Conservation (phyloP, 176 grass and related monocot genomes). For the Oryza longistaminata region DNA sequence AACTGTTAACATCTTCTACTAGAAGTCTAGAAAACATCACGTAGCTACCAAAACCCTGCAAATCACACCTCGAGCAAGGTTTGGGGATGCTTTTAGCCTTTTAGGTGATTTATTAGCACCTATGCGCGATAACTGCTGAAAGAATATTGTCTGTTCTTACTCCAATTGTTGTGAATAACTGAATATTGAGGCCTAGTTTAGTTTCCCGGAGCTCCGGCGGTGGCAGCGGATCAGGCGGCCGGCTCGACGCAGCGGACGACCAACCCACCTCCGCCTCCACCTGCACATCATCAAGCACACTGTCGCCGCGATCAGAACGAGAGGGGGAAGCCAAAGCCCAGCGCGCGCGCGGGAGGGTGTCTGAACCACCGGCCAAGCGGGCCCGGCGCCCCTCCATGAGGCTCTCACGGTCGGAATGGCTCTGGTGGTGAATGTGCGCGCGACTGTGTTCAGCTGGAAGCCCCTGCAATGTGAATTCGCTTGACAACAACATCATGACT, state of each 20-base stretch:
- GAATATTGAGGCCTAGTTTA: no score
- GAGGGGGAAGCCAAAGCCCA: background rate
- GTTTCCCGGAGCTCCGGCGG: no score
- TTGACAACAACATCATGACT: background rate
- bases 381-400: background rate
- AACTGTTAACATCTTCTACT: no score
- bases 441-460: background rate
- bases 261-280: background rate
- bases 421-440: background rate
- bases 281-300: constrained; percentile 12
- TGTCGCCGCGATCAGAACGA: background rate
- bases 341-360: background rate
- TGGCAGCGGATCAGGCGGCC: background rate
- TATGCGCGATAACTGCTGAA: no score
- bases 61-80: no score
- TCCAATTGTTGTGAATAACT: no score
- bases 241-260: background rate
- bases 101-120: no score
- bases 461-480: background rate
- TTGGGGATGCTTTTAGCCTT: no score
- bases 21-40: no score
- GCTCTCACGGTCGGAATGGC: background rate
- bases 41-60: no score
- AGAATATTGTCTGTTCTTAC: no score
- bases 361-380: constrained; percentile 6